A percentile compares a stretch with the other conserved stretches of the same genome.
Evolutionary conservation across 108 stramenopile species (phyloP).

Genomic region (Nitzschia palea): DNA sequence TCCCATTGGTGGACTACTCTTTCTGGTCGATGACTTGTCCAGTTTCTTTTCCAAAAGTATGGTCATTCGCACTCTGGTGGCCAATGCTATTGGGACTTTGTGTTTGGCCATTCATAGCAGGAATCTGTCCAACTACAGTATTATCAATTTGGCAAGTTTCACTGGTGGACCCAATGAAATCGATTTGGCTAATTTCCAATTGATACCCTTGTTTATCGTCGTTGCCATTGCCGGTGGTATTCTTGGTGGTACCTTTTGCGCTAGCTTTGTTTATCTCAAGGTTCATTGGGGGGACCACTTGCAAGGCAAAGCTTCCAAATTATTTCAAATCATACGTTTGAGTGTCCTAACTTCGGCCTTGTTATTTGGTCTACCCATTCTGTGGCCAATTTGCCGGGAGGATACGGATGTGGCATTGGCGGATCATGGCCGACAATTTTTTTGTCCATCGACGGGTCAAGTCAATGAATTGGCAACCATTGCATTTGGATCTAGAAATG

Average conservation of each 20-base stretch:
- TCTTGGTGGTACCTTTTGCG: slow-evolving; percentile 47
- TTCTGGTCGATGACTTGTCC: slow-evolving; percentile 42
- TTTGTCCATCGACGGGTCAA: slow-evolving; percentile 40
- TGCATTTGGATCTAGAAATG: slow-evolving; percentile 47
- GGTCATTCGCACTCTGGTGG: slow-evolving; percentile 58
- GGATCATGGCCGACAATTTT: slow-evolving; percentile 35
- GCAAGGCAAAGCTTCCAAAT: slow-evolving; percentile 1
- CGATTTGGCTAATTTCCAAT: slow-evolving; percentile 18
- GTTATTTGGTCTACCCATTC: slow-evolving; percentile 27
- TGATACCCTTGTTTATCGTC: slow-evolving; percentile 43
- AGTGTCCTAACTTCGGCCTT: slow-evolving; percentile 41
- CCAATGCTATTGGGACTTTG: slow-evolving; percentile 56
- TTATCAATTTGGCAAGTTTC: slow-evolving; percentile 38
- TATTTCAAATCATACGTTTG: slow-evolving; percentile 26
- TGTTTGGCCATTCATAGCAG: slow-evolving; percentile 51
- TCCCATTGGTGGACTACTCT: slow-evolving; percentile 80
- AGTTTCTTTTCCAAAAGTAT: slow-evolving; percentile 60
- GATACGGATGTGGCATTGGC: slow-evolving; percentile 2
- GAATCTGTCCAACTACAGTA: slow-evolving; percentile 46
- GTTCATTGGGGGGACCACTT: not conserved
- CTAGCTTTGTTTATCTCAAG: slow-evolving; percentile 10
- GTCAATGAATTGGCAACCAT: slow-evolving; percentile 57
- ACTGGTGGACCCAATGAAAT: not conserved
- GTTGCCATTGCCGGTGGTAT: slow-evolving; percentile 48
- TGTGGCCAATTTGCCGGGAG: slow-evolving; percentile 29